phyloP scores from a whole-genome alignment of 2,329 filamentous ascomycete species.

The Exophiala lecanii-corni region DNA sequence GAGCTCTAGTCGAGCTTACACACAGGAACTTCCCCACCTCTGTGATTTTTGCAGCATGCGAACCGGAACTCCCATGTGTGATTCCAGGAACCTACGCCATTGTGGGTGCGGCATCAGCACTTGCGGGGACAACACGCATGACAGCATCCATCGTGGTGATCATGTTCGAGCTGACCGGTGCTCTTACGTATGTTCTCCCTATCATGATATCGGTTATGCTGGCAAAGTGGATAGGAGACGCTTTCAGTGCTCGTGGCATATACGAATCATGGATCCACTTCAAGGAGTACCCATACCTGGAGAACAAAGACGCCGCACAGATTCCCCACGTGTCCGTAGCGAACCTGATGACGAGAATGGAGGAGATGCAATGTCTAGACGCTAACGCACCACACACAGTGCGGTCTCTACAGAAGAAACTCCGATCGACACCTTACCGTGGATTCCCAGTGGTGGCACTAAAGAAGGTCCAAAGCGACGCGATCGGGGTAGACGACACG shows the following conservation, averaged over 20 bases:
- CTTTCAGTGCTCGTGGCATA: conserved; percentile 85
- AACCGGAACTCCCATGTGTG: conserved; percentile 80
- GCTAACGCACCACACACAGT: conserved; percentile 79
- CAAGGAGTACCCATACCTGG: conserved; percentile 91
- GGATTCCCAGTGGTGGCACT: conserved; percentile 77
- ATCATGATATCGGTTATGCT: conserved; percentile 99
- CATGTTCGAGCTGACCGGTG: conserved; percentile 97
- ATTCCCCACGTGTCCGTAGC: conserved; percentile 81
- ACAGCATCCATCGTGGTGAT: conserved; percentile 98
- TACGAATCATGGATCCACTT: conserved; percentile 98
- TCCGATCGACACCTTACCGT: conserved; percentile 71
- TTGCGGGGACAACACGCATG: conserved; percentile 90
- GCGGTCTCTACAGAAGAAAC: conserved; percentile 63
- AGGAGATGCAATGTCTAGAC: conserved; percentile 83
- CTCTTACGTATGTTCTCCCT: conserved; percentile 89
- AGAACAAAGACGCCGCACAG: conserved; percentile 74
- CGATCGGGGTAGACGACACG: conserved; percentile 4
- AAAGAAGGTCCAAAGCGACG: conserved; percentile 4
- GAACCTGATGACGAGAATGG: conserved; percentile 86
- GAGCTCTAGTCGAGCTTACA: conserved; percentile 84
- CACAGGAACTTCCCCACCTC: conserved; percentile 73
- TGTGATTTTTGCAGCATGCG: conserved; percentile 73
- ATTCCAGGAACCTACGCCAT: conserved; percentile 96
- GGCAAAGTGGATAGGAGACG: conserved; percentile 96
- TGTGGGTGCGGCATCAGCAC: conserved; percentile 88